Evolutionary conservation across 306 rosid genomes (phyloP), one percentile per base, ranked within the genome.

Genomic region (Quercus cerris): DNA sequence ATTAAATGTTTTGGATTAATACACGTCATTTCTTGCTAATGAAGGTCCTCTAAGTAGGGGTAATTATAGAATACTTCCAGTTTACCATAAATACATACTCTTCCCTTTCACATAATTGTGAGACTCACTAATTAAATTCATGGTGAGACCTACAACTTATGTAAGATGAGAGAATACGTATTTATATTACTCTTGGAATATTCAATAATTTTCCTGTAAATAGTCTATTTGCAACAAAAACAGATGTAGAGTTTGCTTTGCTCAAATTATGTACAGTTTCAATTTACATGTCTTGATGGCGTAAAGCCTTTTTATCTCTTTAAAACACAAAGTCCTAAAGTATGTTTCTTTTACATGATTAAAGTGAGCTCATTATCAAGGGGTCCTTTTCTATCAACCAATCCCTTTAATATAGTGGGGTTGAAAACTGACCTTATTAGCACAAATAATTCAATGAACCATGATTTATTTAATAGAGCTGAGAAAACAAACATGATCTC

Each of bases 101-200:
- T 38, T 0, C 0, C 2, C 0, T 38, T 2, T 6, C 2, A 6
- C 0, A 6, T 38, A 38, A 38, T 38, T 38, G 44, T 38, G 2
- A 0, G 10, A 6, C 44, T 0, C 0, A 1, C 10, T 6, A 38
- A 38, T 6, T 38, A 38, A 38, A 38, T 38, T 38, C 44, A 38
- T 38, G 2, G 9, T 38, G 2, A 7, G 0, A 38, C 2, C 2
- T 38, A 7, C 2, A 38, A 6, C 6, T 38, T 7, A 38, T 38
- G 2, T 38, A 0, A 38, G 2, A 38, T 0, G 0, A 6, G 2
- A 38, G 2, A 38, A 1, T 38, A 38, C 2, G 2, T 7, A 38
- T 38, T 38, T 38, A 38, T 38, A 0, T 0, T 38, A 38, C 10
- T 38, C 0, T 1, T 2, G 2, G 0, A 6, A 0, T 38, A 38